Conservation (phyloP, 805 yeast species). For the Yarrowia sp. region DNA sequence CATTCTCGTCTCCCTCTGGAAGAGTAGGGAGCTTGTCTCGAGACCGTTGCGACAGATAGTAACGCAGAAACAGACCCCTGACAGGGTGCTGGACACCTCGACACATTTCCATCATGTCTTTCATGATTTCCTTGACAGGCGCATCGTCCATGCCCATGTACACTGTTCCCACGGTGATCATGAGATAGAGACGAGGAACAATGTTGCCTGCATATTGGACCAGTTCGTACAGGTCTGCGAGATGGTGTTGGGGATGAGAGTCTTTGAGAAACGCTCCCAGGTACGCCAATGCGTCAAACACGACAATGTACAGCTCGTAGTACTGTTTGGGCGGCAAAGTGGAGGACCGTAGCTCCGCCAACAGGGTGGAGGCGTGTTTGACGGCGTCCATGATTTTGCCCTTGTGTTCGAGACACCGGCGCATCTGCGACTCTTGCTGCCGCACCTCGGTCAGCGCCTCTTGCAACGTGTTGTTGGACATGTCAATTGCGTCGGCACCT, state of each 20-base stretch:
- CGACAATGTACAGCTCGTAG: constrained; percentile 82
- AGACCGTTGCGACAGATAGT: constrained; percentile 81
- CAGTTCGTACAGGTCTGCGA: constrained; percentile 87
- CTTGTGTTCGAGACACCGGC: constrained; percentile 63
- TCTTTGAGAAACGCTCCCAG: constrained; percentile 63
- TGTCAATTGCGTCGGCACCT: neutral
- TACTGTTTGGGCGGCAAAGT: constrained; percentile 82
- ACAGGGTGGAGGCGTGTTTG: constrained; percentile 77
- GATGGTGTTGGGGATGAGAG: constrained; percentile 63
- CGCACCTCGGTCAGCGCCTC: constrained; percentile 50
- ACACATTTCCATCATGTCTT: constrained; percentile 97
- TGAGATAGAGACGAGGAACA: constrained; percentile 83
- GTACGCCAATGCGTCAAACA: constrained; percentile 74
- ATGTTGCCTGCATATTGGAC: constrained; percentile 93
- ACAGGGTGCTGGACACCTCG: constrained; percentile 95
- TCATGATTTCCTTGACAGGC: constrained; percentile 80
- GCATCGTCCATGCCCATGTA: constrained; percentile 75
- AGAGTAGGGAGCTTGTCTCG: constrained; percentile 56
- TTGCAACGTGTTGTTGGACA: constrained; percentile 16
- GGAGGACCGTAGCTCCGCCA: constrained; percentile 76
- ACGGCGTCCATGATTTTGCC: constrained; percentile 80
- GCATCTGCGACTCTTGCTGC: constrained; percentile 73
- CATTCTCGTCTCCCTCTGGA: constrained; percentile 28
- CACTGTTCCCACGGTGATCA: constrained; percentile 93
- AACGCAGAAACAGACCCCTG: constrained; percentile 84